Conservation (phyloP, 768 basidiomycete genomes). For the Naematelia encephala region DNA sequence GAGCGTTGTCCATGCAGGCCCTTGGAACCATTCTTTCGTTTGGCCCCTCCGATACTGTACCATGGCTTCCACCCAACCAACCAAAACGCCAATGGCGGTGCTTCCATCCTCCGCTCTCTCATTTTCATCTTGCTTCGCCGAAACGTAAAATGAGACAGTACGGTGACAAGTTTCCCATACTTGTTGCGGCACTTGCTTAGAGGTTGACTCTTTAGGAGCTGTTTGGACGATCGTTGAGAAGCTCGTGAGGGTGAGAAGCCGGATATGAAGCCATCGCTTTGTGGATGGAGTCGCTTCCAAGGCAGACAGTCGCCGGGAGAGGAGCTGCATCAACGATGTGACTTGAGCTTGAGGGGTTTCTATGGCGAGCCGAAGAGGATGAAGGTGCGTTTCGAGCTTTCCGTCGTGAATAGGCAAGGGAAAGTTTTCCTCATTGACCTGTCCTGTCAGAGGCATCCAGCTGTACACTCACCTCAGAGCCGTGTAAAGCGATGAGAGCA, state of each 20-base stretch:
- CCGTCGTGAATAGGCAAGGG: not conserved
- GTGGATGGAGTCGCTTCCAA: not conserved
- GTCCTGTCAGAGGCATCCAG: not conserved
- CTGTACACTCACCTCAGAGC: constrained; percentile 11
- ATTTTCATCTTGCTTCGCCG: not conserved
- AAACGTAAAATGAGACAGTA: not conserved
- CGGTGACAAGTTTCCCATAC: constrained; percentile 25
- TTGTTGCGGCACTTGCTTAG: constrained; percentile 8
- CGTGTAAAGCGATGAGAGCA: constrained; percentile 3
- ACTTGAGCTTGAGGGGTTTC: constrained; percentile 3
- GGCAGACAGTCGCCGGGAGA: constrained; percentile 7
- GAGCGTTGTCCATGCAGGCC: constrained; percentile 33
- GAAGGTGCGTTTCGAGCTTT: not conserved
- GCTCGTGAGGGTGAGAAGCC: not conserved
- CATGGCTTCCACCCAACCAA: constrained; percentile 23
- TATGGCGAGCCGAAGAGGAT: constrained; percentile 20
- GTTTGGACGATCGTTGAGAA: not conserved
- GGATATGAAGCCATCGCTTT: not conserved
- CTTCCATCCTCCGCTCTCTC: not conserved
- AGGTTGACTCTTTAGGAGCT: not conserved
- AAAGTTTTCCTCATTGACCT: not conserved
- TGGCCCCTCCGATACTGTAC: constrained; percentile 10
- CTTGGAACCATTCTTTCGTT: constrained; percentile 25
- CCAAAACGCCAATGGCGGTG: constrained; percentile 9
- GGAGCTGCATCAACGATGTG: constrained; percentile 2